Evolutionary conservation across 768 basidiomycete species (phyloP), one percentile per base, ranked within the genome.

Genomic region (Harrya chromipes): DNA sequence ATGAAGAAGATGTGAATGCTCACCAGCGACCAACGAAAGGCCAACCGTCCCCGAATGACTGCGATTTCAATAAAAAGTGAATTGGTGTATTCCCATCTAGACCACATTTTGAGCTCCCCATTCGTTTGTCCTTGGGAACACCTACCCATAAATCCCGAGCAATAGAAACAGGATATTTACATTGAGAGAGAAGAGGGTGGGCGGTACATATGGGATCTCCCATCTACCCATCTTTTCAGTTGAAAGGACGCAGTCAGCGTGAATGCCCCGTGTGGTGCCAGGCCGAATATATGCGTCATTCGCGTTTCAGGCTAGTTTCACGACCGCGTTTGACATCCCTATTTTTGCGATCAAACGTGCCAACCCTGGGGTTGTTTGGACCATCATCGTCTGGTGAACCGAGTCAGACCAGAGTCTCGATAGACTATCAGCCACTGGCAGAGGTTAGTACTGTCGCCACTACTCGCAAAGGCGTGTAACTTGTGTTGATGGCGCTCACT

Each of bases 21-120:
- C 40, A 66, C 64, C 35, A 66, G 21, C 2, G 55, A 16, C 51
- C 39, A 48, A 14, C 47, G 61, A 12, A 64, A 57, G 17, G 56
- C 2, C 6, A 58, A 13, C 26, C 49, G 56, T 3, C 53, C 36
- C n/a, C 40, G 39, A 33, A 64, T 21, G 29, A 29, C 29, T 13
- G 29, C 29, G 29, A 29, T 11, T 29, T 29, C 29, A 29, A 29
- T 29, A 29, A 4, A 13, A 13, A 29, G 12, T 29, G 29, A 29
- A 29, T 29, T 29, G 11, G 12, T 12, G 5, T 29, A 13, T 13
- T 29, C 29, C 29, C 29, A 29, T 29, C 29, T 29, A 13, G 21
- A 43, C 8, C 8, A 9, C 27, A 11, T 29, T 11, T 29, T 29
- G 29, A 29, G 29, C 12, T 29, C 1, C 1, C 5, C 29, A 13